Conservation (phyloP, 306 rosid species). For the Inga leiocalycina region DNA sequence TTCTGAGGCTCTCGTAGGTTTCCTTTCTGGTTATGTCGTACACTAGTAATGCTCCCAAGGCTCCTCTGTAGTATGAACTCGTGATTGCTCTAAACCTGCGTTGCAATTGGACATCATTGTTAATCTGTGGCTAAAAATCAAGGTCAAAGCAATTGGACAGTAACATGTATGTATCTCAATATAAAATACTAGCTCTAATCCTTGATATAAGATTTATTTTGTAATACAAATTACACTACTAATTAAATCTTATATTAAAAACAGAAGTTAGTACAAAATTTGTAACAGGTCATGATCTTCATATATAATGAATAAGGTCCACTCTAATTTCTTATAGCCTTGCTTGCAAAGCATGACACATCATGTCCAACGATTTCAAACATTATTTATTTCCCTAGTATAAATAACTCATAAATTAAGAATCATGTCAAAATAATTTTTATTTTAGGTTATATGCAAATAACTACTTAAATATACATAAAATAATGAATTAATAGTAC, state of each 20-base stretch:
- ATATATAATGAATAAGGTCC: neutral
- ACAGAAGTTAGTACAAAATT: too few relatives aligned
- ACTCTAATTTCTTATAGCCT: neutral
- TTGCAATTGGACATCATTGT: neutral
- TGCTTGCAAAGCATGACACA: neutral
- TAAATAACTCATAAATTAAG: neutral
- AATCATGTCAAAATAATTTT: neutral
- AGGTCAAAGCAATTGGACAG: neutral
- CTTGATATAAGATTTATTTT: too few relatives aligned
- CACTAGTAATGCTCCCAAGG: slow-evolving; percentile 80
- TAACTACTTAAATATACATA: neutral
- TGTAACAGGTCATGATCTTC: neutral
- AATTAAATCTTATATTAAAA: too few relatives aligned
- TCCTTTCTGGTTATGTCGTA: slow-evolving; percentile 68
- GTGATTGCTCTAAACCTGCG: slow-evolving; percentile 92
- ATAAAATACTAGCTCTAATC: too few relatives aligned
- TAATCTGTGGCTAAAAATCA: neutral
- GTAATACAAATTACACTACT: too few relatives aligned
- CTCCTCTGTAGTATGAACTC: slow-evolving; percentile 94
- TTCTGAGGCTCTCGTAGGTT: slow-evolving; percentile 58
- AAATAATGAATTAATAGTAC: neutral
- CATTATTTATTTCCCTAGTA: too few relatives aligned
- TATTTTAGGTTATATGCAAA: neutral
- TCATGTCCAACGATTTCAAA: neutral
- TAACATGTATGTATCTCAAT: neutral